These are phyloP conservation scores for Viola odorata DNA, from an alignment of 345 rosid species.

Conservation along the genomic window DNA sequence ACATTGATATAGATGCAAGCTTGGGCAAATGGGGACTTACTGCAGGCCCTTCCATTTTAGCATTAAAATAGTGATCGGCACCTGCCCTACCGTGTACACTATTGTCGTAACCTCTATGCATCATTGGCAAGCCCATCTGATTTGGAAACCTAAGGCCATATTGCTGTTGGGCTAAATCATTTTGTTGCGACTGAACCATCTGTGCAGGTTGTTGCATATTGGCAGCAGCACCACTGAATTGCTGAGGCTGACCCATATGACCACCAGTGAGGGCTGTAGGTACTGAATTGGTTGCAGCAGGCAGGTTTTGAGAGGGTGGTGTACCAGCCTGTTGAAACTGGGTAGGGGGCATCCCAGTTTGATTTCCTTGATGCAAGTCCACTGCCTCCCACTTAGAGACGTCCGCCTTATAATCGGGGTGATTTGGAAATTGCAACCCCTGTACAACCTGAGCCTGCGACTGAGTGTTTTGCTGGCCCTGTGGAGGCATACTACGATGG, in stretches of 20 bases:
- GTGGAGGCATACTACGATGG: constrained; percentile 46
- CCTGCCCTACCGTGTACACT: constrained; percentile 52
- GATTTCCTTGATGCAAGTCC: constrained; percentile 52
- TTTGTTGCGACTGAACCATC: constrained; percentile 44
- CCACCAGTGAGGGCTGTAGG: constrained; percentile 39
- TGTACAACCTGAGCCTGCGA: constrained; percentile 47
- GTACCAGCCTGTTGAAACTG: constrained; percentile 44
- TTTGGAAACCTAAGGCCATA: constrained; percentile 51
- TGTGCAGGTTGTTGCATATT: constrained; percentile 44
- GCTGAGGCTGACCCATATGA: constrained; percentile 47
- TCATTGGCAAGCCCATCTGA: constrained; percentile 39
- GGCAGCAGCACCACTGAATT: constrained; percentile 45
- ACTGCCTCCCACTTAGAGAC: constrained; percentile 47
- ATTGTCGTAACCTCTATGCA: constrained; percentile 50
- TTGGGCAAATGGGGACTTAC: constrained; percentile 53
- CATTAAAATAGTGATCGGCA: constrained; percentile 44
- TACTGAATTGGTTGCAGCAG: constrained; percentile 43
- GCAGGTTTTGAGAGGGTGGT: constrained; percentile 48
- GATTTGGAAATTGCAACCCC: constrained; percentile 50
- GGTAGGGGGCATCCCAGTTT: constrained; percentile 56
- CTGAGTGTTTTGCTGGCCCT: constrained; percentile 42
- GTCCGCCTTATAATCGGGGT: constrained; percentile 42
- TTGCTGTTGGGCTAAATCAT: constrained; percentile 51
- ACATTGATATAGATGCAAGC: constrained; percentile 49
- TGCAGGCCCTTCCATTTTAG: constrained; percentile 50